Base-by-base conservation (phyloP, 1,139 yeast genomes). In the Taphrina communis region DNA sequence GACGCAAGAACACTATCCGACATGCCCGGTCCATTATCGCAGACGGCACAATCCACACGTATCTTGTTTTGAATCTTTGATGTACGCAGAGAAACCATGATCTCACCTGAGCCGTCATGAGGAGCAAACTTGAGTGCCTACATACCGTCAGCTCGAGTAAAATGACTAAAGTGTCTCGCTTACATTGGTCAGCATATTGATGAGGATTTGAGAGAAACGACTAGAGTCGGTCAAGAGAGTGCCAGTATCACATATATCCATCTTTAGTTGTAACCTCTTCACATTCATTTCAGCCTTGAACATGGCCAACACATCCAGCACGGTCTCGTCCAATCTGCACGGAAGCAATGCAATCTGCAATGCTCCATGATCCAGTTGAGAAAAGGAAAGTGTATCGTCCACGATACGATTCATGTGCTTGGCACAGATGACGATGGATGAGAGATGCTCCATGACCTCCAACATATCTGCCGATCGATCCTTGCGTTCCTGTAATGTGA, bases 291-390 rank as follows among this genome's bases (percentile, higher is more conserved):
- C 73, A 39, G 70, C 66, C 57, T 69, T 71, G 63, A 70, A 69
- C 73, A 72, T 72, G 38, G 60, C 35, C 48, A 71, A n/a, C 8
- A 72, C 73, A 39, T 69, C 67, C 36, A 65, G 59, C 19, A 59
- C 69, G 8, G 70, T 71, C n/a, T 42, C 59, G 39, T 69, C 53
- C 11, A 72, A 72, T 46, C 59, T 66, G 58, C 72, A 68, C 5
- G 63, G 46, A 12, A 69, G 65, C 17, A 72, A 70, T 31, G 70
- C 69, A 35, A 72, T 62, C 17, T 71, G 72, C 35, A 72, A 69
- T 3, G 72, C 61, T 1, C 72, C 72, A 17, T 73, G 72, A 41
- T 72, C 73, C 55, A 71, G 61, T 46, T 72, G 72, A 46, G 72
- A 69, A 17, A 72, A 63, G 19, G 72, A 63, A 41, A 72, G 70